Base-by-base conservation (phyloP, 140 eudicot genomes). In the Senecio squalidus region DNA sequence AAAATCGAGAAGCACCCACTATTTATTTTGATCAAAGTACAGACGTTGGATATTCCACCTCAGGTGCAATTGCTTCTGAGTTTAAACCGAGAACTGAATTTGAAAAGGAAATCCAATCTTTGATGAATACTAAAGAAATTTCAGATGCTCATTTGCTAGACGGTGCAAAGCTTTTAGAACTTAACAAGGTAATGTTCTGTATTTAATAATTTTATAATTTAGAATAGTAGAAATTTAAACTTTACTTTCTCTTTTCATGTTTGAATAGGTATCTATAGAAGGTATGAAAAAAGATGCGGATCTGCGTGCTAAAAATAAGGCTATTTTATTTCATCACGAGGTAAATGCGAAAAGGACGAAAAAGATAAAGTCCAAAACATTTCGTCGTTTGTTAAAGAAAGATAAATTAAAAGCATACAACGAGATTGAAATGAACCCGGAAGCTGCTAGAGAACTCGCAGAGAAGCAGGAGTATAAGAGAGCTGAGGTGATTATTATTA, bases 21-120 rank as follows among this genome's bases (percentile, higher is more conserved):
- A 65, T 92, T 34, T 84, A 48, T 66, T 84, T 92, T 68, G 80
- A 79, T 34, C 80, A 84, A 69, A 72, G 80, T 52, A 63, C 13
- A 24, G 73, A 87, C 11, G n/a, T 81, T 11, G 91, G 86, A 2
- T 76, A 68, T 71, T 81, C 89, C 22, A 92, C 98, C 24, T 84
- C 87, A 34, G 98, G 98, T 38, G 92, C 94, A 62, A 92, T 92
- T 52, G 98, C 95, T 64, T 73, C 95, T 66, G 95, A 84, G 8
- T 92, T 87, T 75, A 71, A 76, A 53, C 96, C 98, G 20, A 82
- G 98, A 62, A 86, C 89, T 70, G 95, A 81, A 50, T 84, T 92
- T 70, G 98, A 92, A 77, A 87, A 81, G 80, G 78, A 78, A 67
- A 87, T 92, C 44, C 89, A 84, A 23, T 74, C 76, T 2, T 62